Percentiles rank a stretch among this genome's conserved stretches.
Evolutionary conservation across 164 flowering plant species (phyloP).

Genomic region (Stephania cephalantha): DNA sequence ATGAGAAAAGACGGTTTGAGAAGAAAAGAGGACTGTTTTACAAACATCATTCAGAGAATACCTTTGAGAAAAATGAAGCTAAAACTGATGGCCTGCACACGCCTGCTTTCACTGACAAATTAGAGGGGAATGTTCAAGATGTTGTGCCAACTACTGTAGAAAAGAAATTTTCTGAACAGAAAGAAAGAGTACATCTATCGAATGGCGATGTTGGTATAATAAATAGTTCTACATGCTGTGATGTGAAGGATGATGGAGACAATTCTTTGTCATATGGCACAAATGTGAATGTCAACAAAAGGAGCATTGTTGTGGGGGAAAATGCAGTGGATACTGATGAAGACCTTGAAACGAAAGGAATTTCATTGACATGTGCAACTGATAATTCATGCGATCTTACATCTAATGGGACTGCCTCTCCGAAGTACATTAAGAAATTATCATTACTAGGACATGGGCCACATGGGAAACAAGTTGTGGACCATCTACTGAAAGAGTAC

Average conservation of each 20-base stretch:
- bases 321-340: slow-evolving; percentile 19
- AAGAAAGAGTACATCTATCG: slow-evolving; percentile 6
- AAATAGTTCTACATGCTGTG: slow-evolving; percentile 5
- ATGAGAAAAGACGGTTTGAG: slow-evolving; percentile 60
- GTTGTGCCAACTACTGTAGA: slow-evolving; percentile 10
- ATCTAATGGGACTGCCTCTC: slow-evolving; percentile 17
- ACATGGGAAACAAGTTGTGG: slow-evolving; percentile 89
- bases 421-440: slow-evolving; percentile 44
- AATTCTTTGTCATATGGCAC: slow-evolving; percentile 2
- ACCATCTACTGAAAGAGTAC: slow-evolving; percentile 46
- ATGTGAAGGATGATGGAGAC: slow-evolving; percentile 12
- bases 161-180: slow-evolving; percentile 11
- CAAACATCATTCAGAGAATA: slow-evolving; percentile 22
- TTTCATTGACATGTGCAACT: slow-evolving; percentile 18
- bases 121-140: slow-evolving; percentile 1
- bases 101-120: slow-evolving; percentile 12
- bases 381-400: slow-evolving; percentile 5
- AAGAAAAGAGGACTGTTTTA: slow-evolving; percentile 62
- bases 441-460: slow-evolving; percentile 97
- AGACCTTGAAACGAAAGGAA: slow-evolving; percentile 20
- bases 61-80: slow-evolving; percentile 16
- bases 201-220: slow-evolving; percentile 10
- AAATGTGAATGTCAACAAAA: slow-evolving; percentile 12
- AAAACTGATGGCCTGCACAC: background rate
- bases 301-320: slow-evolving; percentile 14